Evolutionary conservation across 129 eudicot genomes (phyloP).

Genomic region (Helianthus tuberosus): DNA sequence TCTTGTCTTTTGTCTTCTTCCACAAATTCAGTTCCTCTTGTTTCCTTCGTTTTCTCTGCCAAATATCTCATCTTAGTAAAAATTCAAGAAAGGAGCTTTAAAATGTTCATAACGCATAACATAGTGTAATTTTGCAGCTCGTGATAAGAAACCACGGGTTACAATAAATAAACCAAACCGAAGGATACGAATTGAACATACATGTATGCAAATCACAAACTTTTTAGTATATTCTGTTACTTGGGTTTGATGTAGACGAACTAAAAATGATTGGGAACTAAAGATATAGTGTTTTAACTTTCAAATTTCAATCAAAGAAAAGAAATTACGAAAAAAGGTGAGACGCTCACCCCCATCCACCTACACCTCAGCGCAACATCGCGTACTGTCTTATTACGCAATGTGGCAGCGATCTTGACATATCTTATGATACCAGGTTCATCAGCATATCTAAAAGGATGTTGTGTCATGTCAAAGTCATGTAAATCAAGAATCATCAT

Average conservation of each 20-base stretch:
- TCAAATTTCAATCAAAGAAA: not conserved
- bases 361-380: constrained; percentile 92
- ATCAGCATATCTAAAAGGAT: constrained; percentile 53
- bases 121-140: not conserved
- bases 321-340: constrained; percentile 13
- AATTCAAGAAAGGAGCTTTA: constrained; percentile 23
- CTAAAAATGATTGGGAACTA: not conserved
- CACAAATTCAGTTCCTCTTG: constrained; percentile 65
- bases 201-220: no score
- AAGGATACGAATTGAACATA: not conserved
- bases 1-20: constrained; percentile 70
- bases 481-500: constrained; percentile 1
- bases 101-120: not conserved
- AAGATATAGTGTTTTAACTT: not conserved
- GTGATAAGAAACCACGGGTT: not conserved
- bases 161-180: not conserved
- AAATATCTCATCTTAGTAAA: constrained; percentile 31
- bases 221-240: not conserved
- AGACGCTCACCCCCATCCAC: constrained; percentile 87
- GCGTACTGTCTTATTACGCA: constrained; percentile 93
- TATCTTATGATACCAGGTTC: constrained; percentile 83
- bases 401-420: constrained; percentile 78
- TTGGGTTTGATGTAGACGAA: not conserved
- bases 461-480: constrained; percentile 20
- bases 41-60: constrained; percentile 90